phyloP scores from a whole-genome alignment of 768 basidiomycete species.

The Hortiboletus flavorubellus region DNA sequence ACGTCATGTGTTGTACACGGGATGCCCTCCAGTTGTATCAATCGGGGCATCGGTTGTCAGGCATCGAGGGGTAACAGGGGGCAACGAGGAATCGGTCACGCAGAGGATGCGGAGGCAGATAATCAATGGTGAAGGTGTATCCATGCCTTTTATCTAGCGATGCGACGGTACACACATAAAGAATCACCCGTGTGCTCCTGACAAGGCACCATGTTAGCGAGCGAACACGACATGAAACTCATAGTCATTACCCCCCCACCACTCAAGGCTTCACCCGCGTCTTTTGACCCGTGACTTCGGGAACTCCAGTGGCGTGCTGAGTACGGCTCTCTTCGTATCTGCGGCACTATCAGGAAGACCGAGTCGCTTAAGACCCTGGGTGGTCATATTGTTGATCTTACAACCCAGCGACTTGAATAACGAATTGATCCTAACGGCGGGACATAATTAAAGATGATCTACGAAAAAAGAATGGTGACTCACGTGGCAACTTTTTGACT shows the following conservation, averaged over 20 bases:
- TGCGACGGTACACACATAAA: not conserved
- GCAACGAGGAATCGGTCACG: not conserved
- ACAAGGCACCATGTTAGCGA: not conserved
- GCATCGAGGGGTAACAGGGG: not conserved
- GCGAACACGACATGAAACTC: not conserved
- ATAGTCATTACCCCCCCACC: not conserved
- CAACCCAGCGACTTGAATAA: conserved; percentile 83
- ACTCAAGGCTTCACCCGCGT: conserved; percentile 16
- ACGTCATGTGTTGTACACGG: not conserved
- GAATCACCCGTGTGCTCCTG: not conserved
- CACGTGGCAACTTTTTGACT: conserved; percentile 63
- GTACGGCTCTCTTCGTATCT: conserved; percentile 65
- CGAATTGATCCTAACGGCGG: conserved; percentile 47
- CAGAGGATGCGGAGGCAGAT: not conserved
- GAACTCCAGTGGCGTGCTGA: conserved; percentile 77
- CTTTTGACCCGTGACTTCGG: conserved; percentile 55
- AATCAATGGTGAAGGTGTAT: not conserved
- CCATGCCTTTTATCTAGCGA: not conserved
- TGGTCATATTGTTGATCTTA: conserved; percentile 53
- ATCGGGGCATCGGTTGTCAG: not conserved
- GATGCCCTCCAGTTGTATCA: not conserved
- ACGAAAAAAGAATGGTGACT: conserved; percentile 26
- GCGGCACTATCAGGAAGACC: conserved; percentile 64
- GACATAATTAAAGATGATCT: conserved; percentile 1
- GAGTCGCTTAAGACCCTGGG: conserved; percentile 63